Base-by-base conservation (phyloP, 2,329 filamentous ascomycete genomes). In the Graphilbum ipis-grandicollis region DNA sequence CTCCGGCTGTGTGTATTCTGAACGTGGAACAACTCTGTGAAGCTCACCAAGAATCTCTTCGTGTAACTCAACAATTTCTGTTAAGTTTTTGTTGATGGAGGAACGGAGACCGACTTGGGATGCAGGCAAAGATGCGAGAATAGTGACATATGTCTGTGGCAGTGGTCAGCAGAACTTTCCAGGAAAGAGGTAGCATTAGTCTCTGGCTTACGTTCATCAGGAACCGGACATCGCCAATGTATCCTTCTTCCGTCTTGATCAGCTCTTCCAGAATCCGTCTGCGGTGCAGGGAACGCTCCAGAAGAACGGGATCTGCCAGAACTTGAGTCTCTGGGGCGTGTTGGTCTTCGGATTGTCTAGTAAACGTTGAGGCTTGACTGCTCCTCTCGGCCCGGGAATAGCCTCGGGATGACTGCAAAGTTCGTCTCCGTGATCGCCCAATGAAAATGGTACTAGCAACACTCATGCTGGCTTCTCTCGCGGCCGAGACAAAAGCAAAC, bases 141-240 rank as follows among this genome's bases (percentile, higher is more conserved):
- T 69, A 3, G 77, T 79, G 31, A 81, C 68, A 50, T 86, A 82
- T 18, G 82, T 70, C 79, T 84, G 45, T 13, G 3, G 2, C 5
- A 19, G 31, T 35, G n/a, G n/a, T n/a, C n/a, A n/a, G n/a, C n/a
- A n/a, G n/a, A 19, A 36, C 33, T 35, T 21, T 18, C 12, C n/a
- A n/a, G n/a, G n/a, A n/a, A n/a, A n/a, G 10, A 13, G 26, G 26
- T 7, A 28, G 14, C 26, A 8, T 28, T 5, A 13, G 26, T 9
- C 26, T 28, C 73, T n/a, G n/a, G n/a, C n/a, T 51, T 59, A 88
- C 86, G 56, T 92, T 85, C 52, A 80, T 79, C 41, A 96, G 62
- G 45, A 90, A 84, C 47, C 83, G 83, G 40, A 96, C 57, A 48
- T 93, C 88, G 14, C 77, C 73, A 47, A 96, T 76, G 52, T 96